Base-by-base conservation (phyloP, 352 stramenopile species). In the Pythium phragmiticola region DNA sequence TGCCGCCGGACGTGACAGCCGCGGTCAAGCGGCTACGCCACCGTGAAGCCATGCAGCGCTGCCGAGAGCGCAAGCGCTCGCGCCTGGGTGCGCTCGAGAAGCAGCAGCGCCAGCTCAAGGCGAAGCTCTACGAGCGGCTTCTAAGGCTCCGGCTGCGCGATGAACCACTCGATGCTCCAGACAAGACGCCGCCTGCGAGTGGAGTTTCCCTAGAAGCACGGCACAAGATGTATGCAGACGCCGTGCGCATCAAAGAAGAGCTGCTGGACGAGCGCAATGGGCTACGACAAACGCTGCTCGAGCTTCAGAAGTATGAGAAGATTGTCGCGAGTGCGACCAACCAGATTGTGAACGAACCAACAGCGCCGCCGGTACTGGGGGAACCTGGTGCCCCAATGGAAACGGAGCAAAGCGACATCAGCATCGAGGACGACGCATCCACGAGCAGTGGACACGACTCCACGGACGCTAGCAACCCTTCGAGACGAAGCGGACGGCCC, bases 21-120 rank as follows among this genome's bases (percentile, higher is more conserved):
- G 51, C 60, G 3, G 30, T 17, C n/a, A 66, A 67, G 65, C 48
- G 65, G 0, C 28, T 59, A n/a, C 65, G 57, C 34, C 65, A 72
- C 33, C 65, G 65, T 13, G 23, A 72, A 41, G 65, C 59, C 43
- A 72, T 72, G 65, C 65, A 67, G 59, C 65, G 55, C 46, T 67
- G 59, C 51, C 46, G 65, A 26, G 58, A 67, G 50, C 65, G 65
- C 58, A 72, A 67, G 54, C 65, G 65, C 28, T 63, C 53, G 42
- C 65, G 65, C 34, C 64, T 72, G 65, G 48, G 36, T 43, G 41
- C 45, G 19, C 41, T 72, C 30, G 50, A 63, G 36, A 56, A 53
- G 46, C 19, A 72, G 46, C 52, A 67, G 54, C 39, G 56, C 12
- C 52, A 49, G 16, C 52, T 67, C 3, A 64, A 67, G 21, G 21